Evolutionary conservation across 768 basidiomycete species (phyloP).

Genomic region (Tricholoma sp.): DNA sequence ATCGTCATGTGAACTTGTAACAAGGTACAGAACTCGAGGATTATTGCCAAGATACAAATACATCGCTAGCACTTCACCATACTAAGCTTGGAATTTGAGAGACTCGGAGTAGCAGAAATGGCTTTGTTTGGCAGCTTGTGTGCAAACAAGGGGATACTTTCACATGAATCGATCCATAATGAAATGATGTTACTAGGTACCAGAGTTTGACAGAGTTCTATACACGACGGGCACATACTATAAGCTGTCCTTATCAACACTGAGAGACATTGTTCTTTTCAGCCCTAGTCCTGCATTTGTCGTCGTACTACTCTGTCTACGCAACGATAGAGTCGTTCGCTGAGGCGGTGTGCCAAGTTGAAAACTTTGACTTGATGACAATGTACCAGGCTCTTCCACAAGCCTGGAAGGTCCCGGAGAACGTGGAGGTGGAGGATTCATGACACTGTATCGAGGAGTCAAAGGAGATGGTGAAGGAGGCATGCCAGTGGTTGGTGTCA

Average conservation of each 20-base stretch:
- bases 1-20: slow-evolving; percentile 67
- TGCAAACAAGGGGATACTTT: background rate
- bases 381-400: slow-evolving; percentile 30
- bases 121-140: slow-evolving; percentile 7
- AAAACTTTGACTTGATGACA: slow-evolving; percentile 26
- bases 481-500: slow-evolving; percentile 19
- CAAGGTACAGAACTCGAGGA: slow-evolving; percentile 69
- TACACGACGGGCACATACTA: background rate
- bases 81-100: background rate
- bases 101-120: background rate
- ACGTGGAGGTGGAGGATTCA: slow-evolving; percentile 25
- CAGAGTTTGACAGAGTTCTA: too few species aligned
- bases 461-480: slow-evolving; percentile 27
- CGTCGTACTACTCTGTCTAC: slow-evolving; percentile 16
- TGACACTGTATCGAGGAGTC: slow-evolving; percentile 12
- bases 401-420: slow-evolving; percentile 27
- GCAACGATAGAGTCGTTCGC: slow-evolving; percentile 23
- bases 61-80: slow-evolving; percentile 36
- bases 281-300: slow-evolving; percentile 22
- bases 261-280: slow-evolving; percentile 19
- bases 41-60: slow-evolving; percentile 66
- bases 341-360: slow-evolving; percentile 39
- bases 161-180: too few species aligned
- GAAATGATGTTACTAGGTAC: too few species aligned
- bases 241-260: slow-evolving; percentile 7